Percentiles rank a stretch among this genome's conserved stretches.
Evolutionary conservation across 768 basidiomycete genomes (phyloP).

Genomic region (Boletus rubroflammeus): DNA sequence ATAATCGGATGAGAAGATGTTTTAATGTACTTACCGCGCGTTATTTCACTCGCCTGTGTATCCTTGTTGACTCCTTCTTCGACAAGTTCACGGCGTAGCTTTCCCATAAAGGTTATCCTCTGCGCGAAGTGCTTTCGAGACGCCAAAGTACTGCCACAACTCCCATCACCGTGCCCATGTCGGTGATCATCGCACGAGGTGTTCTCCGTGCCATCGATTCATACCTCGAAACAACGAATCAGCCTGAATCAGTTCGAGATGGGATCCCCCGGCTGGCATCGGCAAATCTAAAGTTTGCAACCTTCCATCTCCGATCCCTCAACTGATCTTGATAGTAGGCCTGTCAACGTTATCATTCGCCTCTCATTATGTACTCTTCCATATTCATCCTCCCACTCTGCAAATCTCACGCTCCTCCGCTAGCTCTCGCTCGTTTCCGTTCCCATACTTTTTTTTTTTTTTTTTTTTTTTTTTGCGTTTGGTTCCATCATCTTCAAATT

Average conservation of each 20-base stretch:
- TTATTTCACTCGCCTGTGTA: constrained; percentile 26
- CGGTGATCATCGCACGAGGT: constrained; percentile 29
- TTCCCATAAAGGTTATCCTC: constrained; percentile 31
- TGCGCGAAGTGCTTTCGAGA: constrained; percentile 20
- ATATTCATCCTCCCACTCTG: constrained; percentile 18
- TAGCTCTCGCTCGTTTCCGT: background rate
- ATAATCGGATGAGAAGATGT: constrained; percentile 7
- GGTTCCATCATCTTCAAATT: too few species aligned
- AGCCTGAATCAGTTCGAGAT: constrained; percentile 14
- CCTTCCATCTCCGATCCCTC: constrained; percentile 31
- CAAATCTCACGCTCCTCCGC: constrained; percentile 27
- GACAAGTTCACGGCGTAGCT: constrained; percentile 21
- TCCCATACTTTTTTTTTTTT: background rate
- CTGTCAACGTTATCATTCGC: constrained; percentile 31
- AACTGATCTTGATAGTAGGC: constrained; percentile 25
- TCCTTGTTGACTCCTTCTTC: constrained; percentile 28
- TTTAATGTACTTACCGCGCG: constrained; percentile 19
- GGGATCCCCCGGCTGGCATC: constrained; percentile 18
- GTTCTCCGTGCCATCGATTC: background rate
- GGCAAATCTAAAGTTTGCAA: constrained; percentile 33
- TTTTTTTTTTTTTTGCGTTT: too few species aligned
- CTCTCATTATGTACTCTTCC: constrained; percentile 24
- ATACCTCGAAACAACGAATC: background rate
- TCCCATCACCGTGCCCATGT: constrained; percentile 13
- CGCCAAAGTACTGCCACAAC: constrained; percentile 23